Conservation (phyloP, 768 basidiomycete genomes). For the Calocybe gangraenosa region DNA sequence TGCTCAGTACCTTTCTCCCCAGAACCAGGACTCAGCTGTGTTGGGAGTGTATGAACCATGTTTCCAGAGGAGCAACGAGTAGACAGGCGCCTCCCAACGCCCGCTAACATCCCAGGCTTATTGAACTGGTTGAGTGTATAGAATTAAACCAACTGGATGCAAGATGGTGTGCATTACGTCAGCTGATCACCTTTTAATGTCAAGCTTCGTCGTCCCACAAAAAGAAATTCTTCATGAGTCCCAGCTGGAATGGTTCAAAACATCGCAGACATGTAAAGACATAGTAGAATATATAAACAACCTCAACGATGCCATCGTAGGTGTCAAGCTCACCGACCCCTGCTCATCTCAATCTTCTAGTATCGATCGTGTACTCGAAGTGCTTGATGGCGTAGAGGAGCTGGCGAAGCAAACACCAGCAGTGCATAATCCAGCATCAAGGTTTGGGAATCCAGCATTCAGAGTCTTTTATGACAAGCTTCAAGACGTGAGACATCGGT, state of each 20-base stretch:
- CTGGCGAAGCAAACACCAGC: conserved; percentile 74
- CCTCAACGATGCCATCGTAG: conserved; percentile 73
- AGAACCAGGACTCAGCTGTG: too few species aligned
- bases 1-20: too few species aligned
- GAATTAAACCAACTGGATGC: too few species aligned
- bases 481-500: conserved; percentile 57
- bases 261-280: conserved; percentile 62
- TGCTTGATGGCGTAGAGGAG: conserved; percentile 65
- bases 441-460: conserved; percentile 98
- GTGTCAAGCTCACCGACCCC: conserved; percentile 69
- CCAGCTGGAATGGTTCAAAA: conserved; percentile 81
- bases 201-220: conserved; percentile 31
- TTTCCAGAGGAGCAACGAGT: too few species aligned
- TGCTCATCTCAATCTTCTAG: conserved; percentile 41
- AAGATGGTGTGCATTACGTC: too few species aligned
- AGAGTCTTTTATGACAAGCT: conserved; percentile 86
- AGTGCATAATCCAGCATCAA: conserved; percentile 83
- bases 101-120: too few species aligned
- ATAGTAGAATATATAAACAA: conserved; percentile 68
- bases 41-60: too few species aligned
- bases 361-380: conserved; percentile 43
- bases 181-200: too few species aligned
- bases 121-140: too few species aligned
- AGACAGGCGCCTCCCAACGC: too few species aligned
- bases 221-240: conserved; percentile 75